Percentiles rank a stretch among this genome's conserved stretches.
phyloP scores from a whole-genome alignment of 768 basidiomycete species.

The Leucocoprinus leucothites region DNA sequence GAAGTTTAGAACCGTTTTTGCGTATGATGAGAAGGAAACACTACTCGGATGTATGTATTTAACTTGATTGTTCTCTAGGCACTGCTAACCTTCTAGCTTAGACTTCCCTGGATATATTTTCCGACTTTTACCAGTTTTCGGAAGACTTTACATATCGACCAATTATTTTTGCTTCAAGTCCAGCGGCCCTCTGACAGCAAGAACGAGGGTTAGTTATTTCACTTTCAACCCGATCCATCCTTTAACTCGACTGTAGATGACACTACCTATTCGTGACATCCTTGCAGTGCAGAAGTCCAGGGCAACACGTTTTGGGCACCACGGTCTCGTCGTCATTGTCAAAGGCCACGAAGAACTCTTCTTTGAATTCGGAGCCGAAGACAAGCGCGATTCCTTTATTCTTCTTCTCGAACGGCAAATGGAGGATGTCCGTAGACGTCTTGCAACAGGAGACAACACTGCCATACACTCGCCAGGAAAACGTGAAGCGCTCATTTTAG shows the following conservation, averaged over 20 bases:
- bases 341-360: conserved; percentile 98
- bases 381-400: conserved; percentile 78
- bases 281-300: conserved; percentile 80
- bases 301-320: conserved; percentile 86
- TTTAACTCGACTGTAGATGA: conserved; percentile 62
- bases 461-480: conserved; percentile 46
- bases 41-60: conserved; percentile 78
- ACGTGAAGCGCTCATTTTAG: conserved; percentile 74
- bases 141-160: conserved; percentile 86
- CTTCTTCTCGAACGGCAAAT: conserved; percentile 74
- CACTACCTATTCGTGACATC: conserved; percentile 87
- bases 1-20: conserved; percentile 81
- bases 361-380: conserved; percentile 85
- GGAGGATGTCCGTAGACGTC: conserved; percentile 60
- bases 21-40: conserved; percentile 84
- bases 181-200: conserved; percentile 69
- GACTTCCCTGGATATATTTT: conserved; percentile 91
- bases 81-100: conserved; percentile 27
- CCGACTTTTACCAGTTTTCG: conserved; percentile 85
- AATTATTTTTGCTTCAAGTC: conserved; percentile 96
- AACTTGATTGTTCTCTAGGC: background rate
- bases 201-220: conserved; percentile 68
- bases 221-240: conserved; percentile 1
- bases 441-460: conserved; percentile 39
- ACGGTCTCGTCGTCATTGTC: conserved; percentile 86